These are phyloP conservation scores for Neonothopanus nambi DNA, from an alignment of 1,284 basidiomycete genomes.

Conservation along the genomic window DNA sequence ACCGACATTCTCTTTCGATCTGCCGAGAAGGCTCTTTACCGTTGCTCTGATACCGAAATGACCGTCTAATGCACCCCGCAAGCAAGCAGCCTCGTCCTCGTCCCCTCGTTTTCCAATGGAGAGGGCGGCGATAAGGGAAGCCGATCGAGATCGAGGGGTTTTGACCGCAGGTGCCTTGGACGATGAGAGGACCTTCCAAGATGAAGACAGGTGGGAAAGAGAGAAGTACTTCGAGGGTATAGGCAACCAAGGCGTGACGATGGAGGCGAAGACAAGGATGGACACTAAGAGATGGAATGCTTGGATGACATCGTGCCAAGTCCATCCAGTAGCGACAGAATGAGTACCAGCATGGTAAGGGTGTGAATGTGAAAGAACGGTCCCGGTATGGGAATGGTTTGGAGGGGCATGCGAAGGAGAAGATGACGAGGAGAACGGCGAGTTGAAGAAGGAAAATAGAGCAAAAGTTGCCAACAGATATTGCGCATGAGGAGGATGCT, in stretches of 20 bases:
- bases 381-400: conserved; percentile 35
- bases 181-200: not conserved
- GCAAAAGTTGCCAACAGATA: conserved; percentile 74
- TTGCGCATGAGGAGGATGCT: conserved; percentile 45
- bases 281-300: conserved; percentile 63
- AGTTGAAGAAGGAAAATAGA: conserved; percentile 77
- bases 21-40: conserved; percentile 31
- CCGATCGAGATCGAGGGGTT: conserved; percentile 23
- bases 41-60: conserved; percentile 38
- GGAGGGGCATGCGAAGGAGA: conserved; percentile 26
- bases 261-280: conserved; percentile 56
- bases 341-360: conserved; percentile 11
- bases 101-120: conserved; percentile 34
- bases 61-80: conserved; percentile 44
- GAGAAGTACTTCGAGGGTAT: conserved; percentile 11
- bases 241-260: conserved; percentile 49
- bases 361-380: conserved; percentile 34
- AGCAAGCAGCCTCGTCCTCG: conserved; percentile 35
- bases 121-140: conserved; percentile 29
- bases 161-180: conserved; percentile 2
- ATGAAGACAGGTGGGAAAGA: conserved; percentile 6
- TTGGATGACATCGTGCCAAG: conserved; percentile 54
- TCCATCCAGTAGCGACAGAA: conserved; percentile 30
- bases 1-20: conserved; percentile 23
- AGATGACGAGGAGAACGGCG: conserved; percentile 52